Conservation (phyloP, 129 eudicot genomes). For the Tagetes patula region DNA sequence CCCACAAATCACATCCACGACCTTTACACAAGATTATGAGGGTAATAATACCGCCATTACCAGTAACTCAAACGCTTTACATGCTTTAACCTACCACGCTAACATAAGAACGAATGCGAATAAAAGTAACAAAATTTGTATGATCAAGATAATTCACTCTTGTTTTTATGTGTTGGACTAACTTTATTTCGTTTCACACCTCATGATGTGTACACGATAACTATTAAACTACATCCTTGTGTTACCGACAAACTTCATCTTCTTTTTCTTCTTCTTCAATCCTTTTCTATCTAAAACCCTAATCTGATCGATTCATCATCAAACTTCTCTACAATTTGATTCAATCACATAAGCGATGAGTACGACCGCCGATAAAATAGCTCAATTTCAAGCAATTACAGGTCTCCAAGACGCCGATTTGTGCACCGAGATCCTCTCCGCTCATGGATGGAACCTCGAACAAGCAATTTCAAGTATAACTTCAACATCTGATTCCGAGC, state of each 20-base stretch:
- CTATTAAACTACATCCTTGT: background rate
- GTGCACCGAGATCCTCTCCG: constrained; percentile 85
- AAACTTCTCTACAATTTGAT: background rate
- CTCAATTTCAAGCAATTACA: constrained; percentile 88
- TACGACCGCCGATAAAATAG: constrained; percentile 61
- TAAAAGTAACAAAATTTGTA: no score
- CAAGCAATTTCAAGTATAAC: constrained; percentile 73
- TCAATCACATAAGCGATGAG: constrained; percentile 42
- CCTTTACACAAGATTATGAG: no score
- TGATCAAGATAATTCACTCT: no score
- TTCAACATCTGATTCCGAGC: constrained; percentile 29
- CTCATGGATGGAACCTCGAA: constrained; percentile 90
- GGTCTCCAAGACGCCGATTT: constrained; percentile 85
- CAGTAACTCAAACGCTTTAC: no score
- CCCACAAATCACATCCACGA: no score
- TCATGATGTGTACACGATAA: background rate
- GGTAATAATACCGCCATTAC: no score
- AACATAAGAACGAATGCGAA: no score
- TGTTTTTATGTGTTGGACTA: no score
- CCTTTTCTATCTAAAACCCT: constrained; percentile 24
- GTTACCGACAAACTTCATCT: constrained; percentile 1
- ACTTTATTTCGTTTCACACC: background rate
- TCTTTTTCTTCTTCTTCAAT: constrained; percentile 1
- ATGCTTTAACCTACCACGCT: no score
- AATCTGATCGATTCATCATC: background rate